These are phyloP conservation scores for Salmacisia buchloeana DNA, from an alignment of 1,284 basidiomycete genomes.

Conservation along the genomic window DNA sequence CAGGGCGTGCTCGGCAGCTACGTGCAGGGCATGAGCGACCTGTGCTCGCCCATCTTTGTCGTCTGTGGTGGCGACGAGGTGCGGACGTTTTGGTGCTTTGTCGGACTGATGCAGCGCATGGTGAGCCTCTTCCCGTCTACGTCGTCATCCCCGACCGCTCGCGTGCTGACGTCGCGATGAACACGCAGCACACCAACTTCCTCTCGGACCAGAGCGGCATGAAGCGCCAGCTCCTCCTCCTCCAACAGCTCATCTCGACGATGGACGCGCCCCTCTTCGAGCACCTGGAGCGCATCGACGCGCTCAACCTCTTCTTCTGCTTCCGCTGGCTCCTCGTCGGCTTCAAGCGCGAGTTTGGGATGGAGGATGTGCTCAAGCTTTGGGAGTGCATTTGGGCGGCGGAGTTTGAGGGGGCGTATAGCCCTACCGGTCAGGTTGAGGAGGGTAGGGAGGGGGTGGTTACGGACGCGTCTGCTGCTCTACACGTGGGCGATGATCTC, in stretches of 20 bases:
- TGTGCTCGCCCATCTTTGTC: conserved; percentile 87
- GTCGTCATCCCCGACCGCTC: neutral
- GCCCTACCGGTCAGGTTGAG: neutral
- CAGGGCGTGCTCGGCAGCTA: conserved; percentile 54
- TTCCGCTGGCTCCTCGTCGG: conserved; percentile 64
- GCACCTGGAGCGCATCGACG: conserved; percentile 72
- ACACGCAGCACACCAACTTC: conserved; percentile 77
- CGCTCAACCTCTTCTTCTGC: conserved; percentile 93
- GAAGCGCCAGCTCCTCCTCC: conserved; percentile 81
- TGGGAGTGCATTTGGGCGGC: conserved; percentile 65
- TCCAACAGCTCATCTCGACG: conserved; percentile 81
- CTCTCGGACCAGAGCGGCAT: conserved; percentile 94
- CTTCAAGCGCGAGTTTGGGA: conserved; percentile 92
- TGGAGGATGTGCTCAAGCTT: conserved; percentile 76
- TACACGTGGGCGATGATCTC: neutral
- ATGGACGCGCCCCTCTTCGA: conserved; percentile 75
- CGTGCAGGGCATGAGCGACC: conserved; percentile 95
- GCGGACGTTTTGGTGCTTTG: conserved; percentile 91
- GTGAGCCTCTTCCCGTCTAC: conserved; percentile 51
- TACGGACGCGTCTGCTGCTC: no score
- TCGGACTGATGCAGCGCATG: conserved; percentile 89
- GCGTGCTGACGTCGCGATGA: no score
- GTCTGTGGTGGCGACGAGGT: conserved; percentile 83
- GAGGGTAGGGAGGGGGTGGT: neutral
- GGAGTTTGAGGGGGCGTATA: conserved; percentile 12